A percentile compares a stretch with the other conserved stretches of the same genome.
These are phyloP conservation scores for Chytriomyces sp. DNA, from an alignment of 192 early-diverging fungal species.

Conservation along the genomic window DNA sequence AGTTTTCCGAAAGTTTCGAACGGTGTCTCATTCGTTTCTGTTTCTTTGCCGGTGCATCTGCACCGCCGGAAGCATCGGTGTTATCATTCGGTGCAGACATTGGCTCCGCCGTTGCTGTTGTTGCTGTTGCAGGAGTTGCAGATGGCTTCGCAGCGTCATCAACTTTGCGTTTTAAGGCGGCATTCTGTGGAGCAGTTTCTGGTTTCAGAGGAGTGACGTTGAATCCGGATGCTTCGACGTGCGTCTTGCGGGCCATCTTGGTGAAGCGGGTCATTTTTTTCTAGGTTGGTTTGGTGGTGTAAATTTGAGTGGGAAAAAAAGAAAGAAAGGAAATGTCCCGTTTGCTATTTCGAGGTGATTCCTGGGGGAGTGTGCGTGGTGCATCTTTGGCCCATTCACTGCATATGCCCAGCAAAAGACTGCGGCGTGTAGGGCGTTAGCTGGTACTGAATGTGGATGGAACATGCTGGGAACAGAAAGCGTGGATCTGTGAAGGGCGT, in stretches of 20 bases:
- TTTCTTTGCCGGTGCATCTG: conserved; percentile 27
- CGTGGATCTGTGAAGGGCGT: no score
- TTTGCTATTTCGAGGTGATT: no score
- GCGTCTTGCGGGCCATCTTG: conserved; percentile 59
- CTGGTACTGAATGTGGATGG: no score
- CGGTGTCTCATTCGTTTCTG: conserved; percentile 35
- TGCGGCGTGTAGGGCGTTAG: no score
- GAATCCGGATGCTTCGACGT: conserved; percentile 56
- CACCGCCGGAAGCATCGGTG: neutral
- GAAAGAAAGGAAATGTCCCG: neutral
- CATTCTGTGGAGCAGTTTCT: conserved; percentile 51
- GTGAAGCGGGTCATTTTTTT: conserved; percentile 63
- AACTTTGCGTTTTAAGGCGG: neutral
- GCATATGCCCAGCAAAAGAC: no score
- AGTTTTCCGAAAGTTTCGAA: neutral
- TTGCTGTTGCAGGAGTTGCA: conserved; percentile 5
- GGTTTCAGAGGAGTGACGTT: conserved; percentile 51
- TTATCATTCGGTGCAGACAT: neutral
- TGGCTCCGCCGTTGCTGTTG: neutral
- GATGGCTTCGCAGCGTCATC: conserved; percentile 35
- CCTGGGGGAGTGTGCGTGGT: no score
- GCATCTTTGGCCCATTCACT: no score
- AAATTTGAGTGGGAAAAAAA: neutral
- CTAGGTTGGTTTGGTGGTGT: neutral
- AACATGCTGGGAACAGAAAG: no score